Evolutionary conservation across 2,329 filamentous ascomycete species (phyloP), one percentile per base, ranked within the genome.

Genomic region (Cytospora paraplurivora): DNA sequence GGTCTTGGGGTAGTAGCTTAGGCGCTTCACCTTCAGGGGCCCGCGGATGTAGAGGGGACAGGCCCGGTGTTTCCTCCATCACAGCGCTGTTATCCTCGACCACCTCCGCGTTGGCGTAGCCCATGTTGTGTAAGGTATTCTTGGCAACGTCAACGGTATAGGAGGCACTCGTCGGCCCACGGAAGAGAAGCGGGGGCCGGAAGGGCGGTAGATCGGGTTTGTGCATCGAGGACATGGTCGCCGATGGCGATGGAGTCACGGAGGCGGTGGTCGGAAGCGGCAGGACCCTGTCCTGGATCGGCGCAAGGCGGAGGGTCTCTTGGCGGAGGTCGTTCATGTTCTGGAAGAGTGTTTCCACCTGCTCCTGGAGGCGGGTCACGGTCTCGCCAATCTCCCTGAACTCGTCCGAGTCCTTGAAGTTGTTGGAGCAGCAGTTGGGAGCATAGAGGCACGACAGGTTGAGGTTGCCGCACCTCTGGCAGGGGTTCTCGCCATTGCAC

Each of bases 371-470:
- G 10, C 84, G 83, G 12, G 80, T 79, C 64, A 97, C 86, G 68
- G 95, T 90, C 38, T 83, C 81, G 61, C 87, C 85, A 87, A 97
- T 92, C 44, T 88, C 84, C 72, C 88, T 91, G 80, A 93, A 97
- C 74, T 97, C 93, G 11, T 96, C 91, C 54, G 92, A 93, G 71
- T 97, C 93, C 75, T 94, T 95, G 82, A 97, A 93, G 75, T 86
- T 92, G 79, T 86, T 93, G 67, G 85, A 78, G 72, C 85, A 88
- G 73, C 87, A 88, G 71, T 88, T 88, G 15, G 86, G 83, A 7
- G 87, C 81, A 76, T 90, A 90, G 52, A 88, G 77, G 71, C 88
- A 90, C 66, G 82, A 76, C 19, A 89, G 79, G 69, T 85, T 87
- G 73, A 90, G 85, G 69, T 88, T 88, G 69, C 87, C 85, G 70